Evolutionary conservation across 345 rosid genomes (phyloP).

Genomic region (Corymbia maculata): DNA sequence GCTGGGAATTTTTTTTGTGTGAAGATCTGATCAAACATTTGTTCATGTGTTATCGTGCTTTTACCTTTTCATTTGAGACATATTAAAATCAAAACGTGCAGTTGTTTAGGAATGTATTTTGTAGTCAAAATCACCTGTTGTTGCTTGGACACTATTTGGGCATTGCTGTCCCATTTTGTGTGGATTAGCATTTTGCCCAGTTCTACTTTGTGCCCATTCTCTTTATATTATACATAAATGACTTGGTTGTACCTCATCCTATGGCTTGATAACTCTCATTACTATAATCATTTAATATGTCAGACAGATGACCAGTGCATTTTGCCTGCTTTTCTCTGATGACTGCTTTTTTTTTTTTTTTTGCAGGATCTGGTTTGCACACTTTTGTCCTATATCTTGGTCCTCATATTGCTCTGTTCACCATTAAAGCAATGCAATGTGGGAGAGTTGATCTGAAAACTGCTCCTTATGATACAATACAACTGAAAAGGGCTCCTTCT

Average conservation of each 20-base stretch:
- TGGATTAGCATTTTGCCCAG: background rate
- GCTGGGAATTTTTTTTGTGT: background rate
- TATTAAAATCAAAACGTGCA: background rate
- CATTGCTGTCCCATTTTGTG: background rate
- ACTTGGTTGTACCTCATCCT: background rate
- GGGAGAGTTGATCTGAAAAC: constrained; percentile 88
- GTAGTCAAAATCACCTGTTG: background rate
- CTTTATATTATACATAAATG: background rate
- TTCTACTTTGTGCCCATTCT: background rate
- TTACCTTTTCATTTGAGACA: background rate
- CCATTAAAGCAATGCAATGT: constrained; percentile 88
- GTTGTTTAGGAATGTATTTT: background rate
- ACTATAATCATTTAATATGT: background rate
- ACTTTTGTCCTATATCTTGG: constrained; percentile 97
- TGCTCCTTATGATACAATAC: constrained; percentile 95
- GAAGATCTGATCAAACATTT: background rate
- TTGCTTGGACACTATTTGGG: background rate
- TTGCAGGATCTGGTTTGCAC: constrained; percentile 93
- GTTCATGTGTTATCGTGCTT: background rate
- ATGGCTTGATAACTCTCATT: background rate
- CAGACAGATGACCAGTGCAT: background rate
- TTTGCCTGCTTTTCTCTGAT: background rate
- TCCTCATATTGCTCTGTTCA: constrained; percentile 94
- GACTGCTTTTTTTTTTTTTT: background rate
- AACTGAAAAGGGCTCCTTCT: constrained; percentile 70